Conservation (phyloP, 2,329 filamentous ascomycete species). For the Penicillium sp. region DNA sequence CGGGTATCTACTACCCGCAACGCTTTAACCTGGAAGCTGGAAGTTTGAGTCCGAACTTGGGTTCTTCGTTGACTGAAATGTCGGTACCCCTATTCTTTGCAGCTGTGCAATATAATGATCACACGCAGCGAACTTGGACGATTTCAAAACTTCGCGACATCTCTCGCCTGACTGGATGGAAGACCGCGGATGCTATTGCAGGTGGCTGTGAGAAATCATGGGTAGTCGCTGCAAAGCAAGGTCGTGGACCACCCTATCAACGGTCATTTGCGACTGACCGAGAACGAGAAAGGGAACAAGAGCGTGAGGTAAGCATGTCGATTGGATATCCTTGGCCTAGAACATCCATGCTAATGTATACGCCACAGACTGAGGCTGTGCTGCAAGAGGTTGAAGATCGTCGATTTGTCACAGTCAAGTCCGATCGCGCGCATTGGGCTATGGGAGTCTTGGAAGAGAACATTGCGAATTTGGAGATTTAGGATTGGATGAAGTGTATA, state of each 20-base stretch:
- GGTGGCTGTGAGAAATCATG: conserved; percentile 81
- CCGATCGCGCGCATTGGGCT: conserved; percentile 69
- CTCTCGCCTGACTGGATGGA: conserved; percentile 80
- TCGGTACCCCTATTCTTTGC: conserved; percentile 84
- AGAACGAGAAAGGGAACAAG: conserved; percentile 5
- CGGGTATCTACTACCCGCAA: conserved; percentile 59
- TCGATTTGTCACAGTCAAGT: conserved; percentile 61
- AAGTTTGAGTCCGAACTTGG: conserved; percentile 73
- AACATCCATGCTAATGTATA: conserved; percentile 24
- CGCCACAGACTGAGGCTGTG: conserved; percentile 17
- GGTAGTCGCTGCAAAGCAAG: conserved; percentile 70
- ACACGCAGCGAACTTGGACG: conserved; percentile 73
- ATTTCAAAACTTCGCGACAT: conserved; percentile 73
- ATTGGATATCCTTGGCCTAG: background rate
- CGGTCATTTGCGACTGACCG: conserved; percentile 27
- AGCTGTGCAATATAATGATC: conserved; percentile 73
- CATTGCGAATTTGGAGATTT: conserved; percentile 62
- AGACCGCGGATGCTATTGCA: conserved; percentile 77
- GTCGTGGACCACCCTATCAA: conserved; percentile 72
- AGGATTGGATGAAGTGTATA: conserved; percentile 24
- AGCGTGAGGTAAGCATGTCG: conserved; percentile 16
- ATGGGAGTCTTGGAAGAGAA: conserved; percentile 80
- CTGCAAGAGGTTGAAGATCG: conserved; percentile 44
- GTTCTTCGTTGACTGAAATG: conserved; percentile 78
- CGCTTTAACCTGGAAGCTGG: conserved; percentile 35